Evolutionary conservation across 1,139 yeast genomes (phyloP).

Genomic region (Pneumocystis canis): DNA sequence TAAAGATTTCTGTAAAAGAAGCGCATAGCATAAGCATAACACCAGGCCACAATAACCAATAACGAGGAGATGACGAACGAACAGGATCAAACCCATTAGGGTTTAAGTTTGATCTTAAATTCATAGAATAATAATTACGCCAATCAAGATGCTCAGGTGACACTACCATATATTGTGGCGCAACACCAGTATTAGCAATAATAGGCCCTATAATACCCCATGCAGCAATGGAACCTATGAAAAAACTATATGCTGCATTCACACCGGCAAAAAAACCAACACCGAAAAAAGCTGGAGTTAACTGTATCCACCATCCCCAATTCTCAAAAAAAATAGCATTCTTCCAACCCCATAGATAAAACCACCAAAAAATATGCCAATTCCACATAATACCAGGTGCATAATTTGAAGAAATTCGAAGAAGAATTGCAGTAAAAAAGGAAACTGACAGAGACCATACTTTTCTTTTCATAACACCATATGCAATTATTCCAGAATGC

Average conservation of each 20-base stretch:
- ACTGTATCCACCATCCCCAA: constrained; percentile 9
- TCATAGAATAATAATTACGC: constrained; percentile 4
- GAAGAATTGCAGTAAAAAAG: constrained; percentile 6
- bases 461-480: constrained; percentile 6
- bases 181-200: constrained; percentile 2
- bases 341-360: constrained; percentile 4
- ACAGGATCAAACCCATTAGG: constrained; percentile 5
- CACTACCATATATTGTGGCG: constrained; percentile 2
- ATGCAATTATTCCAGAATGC: constrained; percentile 9
- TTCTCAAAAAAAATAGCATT: constrained; percentile 4
- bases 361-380: constrained; percentile 11
- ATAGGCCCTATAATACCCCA: constrained; percentile 11
- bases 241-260: constrained; percentile 11
- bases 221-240: constrained; percentile 10
- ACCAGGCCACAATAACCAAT: constrained; percentile 12
- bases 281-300: constrained; percentile 11
- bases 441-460: constrained; percentile 4
- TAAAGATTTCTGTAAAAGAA: constrained; percentile 11
- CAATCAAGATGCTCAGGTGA: constrained; percentile 3
- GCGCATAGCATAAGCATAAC: constrained; percentile 12
- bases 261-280: constrained; percentile 11
- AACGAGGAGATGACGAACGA: constrained; percentile 10
- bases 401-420: constrained; percentile 7
- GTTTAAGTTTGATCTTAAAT: background rate
- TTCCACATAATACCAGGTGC: constrained; percentile 10